Evolutionary conservation across 208 protist species (phyloP).

Genomic region (Trichomonas vaginalis): DNA sequence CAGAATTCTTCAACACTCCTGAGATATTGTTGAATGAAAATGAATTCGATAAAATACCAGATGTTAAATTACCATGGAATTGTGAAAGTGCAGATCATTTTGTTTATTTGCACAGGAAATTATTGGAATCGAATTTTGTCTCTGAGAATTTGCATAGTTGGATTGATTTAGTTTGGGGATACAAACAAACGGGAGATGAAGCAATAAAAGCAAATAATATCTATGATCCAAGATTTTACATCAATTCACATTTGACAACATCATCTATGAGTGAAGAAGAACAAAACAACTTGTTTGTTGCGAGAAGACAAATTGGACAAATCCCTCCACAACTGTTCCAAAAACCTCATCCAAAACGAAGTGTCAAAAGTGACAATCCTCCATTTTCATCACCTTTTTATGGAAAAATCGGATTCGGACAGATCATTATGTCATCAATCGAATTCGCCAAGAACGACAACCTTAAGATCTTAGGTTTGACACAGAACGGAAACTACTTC

Average conservation of each 20-base stretch:
- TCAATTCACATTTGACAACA: not conserved
- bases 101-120: not conserved
- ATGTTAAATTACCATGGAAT: not conserved
- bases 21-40: not conserved
- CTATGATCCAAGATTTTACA: not conserved
- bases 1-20: not conserved
- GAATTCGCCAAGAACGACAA: not conserved
- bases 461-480: not conserved
- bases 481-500: not conserved
- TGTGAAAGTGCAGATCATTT: not conserved
- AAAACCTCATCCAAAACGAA: not conserved
- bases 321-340: not conserved
- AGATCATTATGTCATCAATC: not conserved
- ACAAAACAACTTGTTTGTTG: not conserved
- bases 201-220: not conserved
- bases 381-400: not conserved
- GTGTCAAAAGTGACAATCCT: not conserved
- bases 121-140: constrained; percentile 60
- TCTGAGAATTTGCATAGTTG: constrained; percentile 41
- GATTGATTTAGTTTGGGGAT: not conserved
- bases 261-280: not conserved
- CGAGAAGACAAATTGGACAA: not conserved
- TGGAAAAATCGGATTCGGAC: not conserved
- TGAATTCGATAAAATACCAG: constrained; percentile 41
- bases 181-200: not conserved